phyloP scores from a whole-genome alignment of 2,329 filamentous ascomycete genomes.

The Didymella exigua region DNA sequence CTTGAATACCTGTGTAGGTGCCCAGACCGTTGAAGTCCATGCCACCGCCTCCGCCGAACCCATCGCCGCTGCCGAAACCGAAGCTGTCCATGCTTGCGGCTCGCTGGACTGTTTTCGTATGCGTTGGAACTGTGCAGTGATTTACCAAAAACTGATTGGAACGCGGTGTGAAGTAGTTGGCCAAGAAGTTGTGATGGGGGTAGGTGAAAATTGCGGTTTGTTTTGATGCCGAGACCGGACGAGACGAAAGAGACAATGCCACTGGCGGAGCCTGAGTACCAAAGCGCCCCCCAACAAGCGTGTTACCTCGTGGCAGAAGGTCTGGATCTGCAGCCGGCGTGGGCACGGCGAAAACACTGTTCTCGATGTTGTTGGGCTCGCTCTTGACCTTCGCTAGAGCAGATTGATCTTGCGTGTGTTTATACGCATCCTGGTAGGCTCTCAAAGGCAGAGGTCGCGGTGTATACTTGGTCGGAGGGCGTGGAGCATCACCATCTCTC shows the following conservation, averaged over 20 bases:
- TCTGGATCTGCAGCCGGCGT: conserved; percentile 1
- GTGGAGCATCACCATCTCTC: neutral
- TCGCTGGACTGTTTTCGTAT: neutral
- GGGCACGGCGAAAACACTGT: neutral
- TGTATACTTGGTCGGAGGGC: neutral
- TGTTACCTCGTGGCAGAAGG: conserved; percentile 8
- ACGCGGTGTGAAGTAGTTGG: neutral
- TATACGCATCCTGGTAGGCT: neutral
- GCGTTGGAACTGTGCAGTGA: neutral
- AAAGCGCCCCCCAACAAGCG: neutral
- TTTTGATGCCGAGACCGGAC: conserved; percentile 8
- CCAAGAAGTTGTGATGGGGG: neutral
- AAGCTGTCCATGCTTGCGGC: neutral
- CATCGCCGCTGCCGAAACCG: neutral
- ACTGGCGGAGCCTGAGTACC: neutral
- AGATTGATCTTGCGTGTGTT: neutral
- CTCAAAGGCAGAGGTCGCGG: neutral
- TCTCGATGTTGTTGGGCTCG: neutral
- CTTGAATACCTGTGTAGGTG: neutral
- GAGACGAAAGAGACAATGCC: conserved; percentile 19
- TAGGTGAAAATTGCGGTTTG: neutral
- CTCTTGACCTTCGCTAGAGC: neutral
- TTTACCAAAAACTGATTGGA: neutral
- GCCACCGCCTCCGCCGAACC: neutral
- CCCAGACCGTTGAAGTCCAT: neutral